Base-by-base conservation (phyloP, 2,329 filamentous ascomycete species). In the Rhynchosporium secalis region DNA sequence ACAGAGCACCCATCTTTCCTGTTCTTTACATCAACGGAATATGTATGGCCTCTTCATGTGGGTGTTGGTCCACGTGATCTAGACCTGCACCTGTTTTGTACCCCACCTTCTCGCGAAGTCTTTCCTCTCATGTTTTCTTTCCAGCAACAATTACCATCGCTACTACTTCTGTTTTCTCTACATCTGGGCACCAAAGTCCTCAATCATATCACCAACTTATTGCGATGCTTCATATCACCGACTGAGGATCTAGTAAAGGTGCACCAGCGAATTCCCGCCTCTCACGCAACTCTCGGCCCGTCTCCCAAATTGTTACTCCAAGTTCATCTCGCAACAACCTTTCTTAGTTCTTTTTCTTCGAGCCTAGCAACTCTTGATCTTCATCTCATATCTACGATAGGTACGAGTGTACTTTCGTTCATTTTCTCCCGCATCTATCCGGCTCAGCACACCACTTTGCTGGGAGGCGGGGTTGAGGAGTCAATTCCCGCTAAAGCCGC, bases 401-500 rank as follows among this genome's bases (percentile, higher is more conserved):
- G 54, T 56, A 56, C 54, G 43, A 46, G 54, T 56, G 54, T 56
- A 56, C 20, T 20, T 20, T 20, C 20, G 20, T 20, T 20, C 54
- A 56, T 56, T 33, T 20, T 33, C 43, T 62, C 41, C 47, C 41
- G 56, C 49, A 57, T 59, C 41, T 58, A 46, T 45, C 59, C 59
- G 59, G 51, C 41, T 33, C 41, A 45, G 54, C 54, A 56, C 40
- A 43, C 26, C 54, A 45, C 40, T 33, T 36, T 13, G 6, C 54
- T 45, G 26, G 29, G 43, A 56, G 28, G 26, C n/a, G 31, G 40
- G 28, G 38, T 36, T 8, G 54, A 56, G 54, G 40, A 41, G 28
- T 45, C 59, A 41, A 57, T 36, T 48, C 45, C 58, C 62, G 57
- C 62, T 60, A 47, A 41, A 60, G 49, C 55, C 49, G 62, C 62